These are phyloP conservation scores for Dipodascus geniculatus DNA, from an alignment of 805 yeast species.

Conservation along the genomic window DNA sequence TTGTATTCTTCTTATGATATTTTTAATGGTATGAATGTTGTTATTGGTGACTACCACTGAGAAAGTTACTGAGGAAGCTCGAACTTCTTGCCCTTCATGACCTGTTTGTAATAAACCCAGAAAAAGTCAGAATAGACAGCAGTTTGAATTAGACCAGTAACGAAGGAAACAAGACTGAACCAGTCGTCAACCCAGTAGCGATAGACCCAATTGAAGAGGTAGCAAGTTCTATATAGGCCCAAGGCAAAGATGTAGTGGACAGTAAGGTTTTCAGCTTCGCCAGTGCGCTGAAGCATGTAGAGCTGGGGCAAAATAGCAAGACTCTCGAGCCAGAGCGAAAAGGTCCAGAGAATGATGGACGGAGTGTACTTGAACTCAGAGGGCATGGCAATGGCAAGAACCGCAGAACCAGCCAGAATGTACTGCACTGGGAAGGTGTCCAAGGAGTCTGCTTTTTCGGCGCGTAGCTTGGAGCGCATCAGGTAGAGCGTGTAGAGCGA, in stretches of 20 bases:
- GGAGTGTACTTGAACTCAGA: constrained; percentile 55
- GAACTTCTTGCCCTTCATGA: constrained; percentile 66
- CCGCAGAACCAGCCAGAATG: constrained; percentile 48
- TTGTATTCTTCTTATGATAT: background rate
- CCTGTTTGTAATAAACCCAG: constrained; percentile 73
- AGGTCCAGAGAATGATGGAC: constrained; percentile 63
- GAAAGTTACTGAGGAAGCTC: constrained; percentile 45
- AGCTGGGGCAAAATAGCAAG: constrained; percentile 89
- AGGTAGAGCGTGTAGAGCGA: constrained; percentile 65
- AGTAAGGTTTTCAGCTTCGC: constrained; percentile 79
- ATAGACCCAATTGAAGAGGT: constrained; percentile 92
- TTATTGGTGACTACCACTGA: background rate
- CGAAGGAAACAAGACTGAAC: constrained; percentile 58
- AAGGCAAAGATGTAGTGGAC: constrained; percentile 88
- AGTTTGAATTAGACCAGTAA: constrained; percentile 81
- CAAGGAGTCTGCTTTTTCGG: constrained; percentile 43
- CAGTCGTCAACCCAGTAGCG: constrained; percentile 54
- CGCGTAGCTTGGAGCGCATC: constrained; percentile 51
- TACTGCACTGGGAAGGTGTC: constrained; percentile 70
- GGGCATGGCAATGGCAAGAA: constrained; percentile 39
- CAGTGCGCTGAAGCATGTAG: constrained; percentile 78
- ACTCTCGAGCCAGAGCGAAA: constrained; percentile 84
- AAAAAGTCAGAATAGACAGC: constrained; percentile 88
- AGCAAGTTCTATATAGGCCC: constrained; percentile 80
- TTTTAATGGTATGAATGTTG: background rate